A percentile compares a stretch with the other conserved stretches of the same genome.
Evolutionary conservation across 2,329 filamentous ascomycete genomes (phyloP).

Genomic region (Fusarium sp.): DNA sequence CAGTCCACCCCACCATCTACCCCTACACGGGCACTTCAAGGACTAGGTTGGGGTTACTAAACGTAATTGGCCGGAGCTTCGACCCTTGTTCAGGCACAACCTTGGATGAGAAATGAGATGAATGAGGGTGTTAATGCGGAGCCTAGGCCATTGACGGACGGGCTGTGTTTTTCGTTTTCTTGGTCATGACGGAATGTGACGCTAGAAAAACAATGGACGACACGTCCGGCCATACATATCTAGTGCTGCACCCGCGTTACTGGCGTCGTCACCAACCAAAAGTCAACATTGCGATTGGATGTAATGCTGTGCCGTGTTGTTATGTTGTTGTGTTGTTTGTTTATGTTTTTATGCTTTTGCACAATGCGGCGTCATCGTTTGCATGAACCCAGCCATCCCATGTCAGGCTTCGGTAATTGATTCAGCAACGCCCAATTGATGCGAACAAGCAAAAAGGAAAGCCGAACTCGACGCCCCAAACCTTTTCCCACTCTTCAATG

Average conservation of each 20-base stretch:
- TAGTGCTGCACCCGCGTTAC: conserved; percentile 8
- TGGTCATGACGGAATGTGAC: conserved; percentile 32
- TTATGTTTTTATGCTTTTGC: conserved; percentile 1
- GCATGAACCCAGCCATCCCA: conserved; percentile 28
- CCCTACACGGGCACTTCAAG: neutral
- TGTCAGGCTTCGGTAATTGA: conserved; percentile 7
- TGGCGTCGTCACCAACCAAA: neutral
- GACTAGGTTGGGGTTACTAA: conserved; percentile 19
- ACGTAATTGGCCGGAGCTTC: conserved; percentile 29
- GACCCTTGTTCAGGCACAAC: conserved; percentile 23
- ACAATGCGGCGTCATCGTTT: neutral
- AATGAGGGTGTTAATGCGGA: conserved; percentile 32
- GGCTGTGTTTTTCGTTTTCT: neutral
- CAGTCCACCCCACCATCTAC: neutral
- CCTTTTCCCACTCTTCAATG: neutral
- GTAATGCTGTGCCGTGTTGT: neutral
- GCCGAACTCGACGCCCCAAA: conserved; percentile 4
- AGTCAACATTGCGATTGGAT: conserved; percentile 30
- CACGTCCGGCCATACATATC: neutral
- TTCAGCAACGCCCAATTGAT: conserved; percentile 12
- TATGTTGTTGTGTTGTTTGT: conserved; percentile 19
- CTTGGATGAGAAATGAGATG: conserved; percentile 41
- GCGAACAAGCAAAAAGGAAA: conserved; percentile 14
- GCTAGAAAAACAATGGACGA: conserved; percentile 4
- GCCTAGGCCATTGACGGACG: conserved; percentile 1